Conservation (phyloP, 179 eudicot species). For the Vitellaria paradoxa region DNA sequence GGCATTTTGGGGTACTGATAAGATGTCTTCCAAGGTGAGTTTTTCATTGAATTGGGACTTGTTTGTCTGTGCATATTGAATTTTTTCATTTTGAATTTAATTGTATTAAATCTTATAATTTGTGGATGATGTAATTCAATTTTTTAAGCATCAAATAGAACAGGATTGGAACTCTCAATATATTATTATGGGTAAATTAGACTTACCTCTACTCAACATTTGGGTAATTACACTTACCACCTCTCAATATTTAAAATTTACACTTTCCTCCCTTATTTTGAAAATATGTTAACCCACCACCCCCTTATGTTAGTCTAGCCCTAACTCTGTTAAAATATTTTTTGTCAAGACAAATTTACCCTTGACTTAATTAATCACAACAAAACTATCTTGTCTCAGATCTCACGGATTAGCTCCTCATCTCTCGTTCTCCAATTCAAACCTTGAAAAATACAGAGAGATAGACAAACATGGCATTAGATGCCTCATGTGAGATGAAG, state of each 20-base stretch:
- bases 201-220: no score
- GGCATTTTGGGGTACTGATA: constrained; percentile 64
- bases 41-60: neutral
- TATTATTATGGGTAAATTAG: no score
- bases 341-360: no score
- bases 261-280: no score
- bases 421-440: constrained; percentile 24
- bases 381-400: neutral
- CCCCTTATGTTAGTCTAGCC: no score
- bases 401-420: constrained; percentile 11
- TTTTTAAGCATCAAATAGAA: neutral
- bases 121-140: neutral
- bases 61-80: neutral
- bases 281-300: no score
- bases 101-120: neutral
- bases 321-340: no score
- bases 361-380: no score
- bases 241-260: no score
- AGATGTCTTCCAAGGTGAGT: constrained; percentile 77
- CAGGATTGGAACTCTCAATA: neutral
- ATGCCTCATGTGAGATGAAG: constrained; percentile 68
- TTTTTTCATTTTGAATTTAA: neutral
- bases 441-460: no score
- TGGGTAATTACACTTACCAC: no score
- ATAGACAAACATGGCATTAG: constrained; percentile 8